Evolutionary conservation across 176 grass and related monocot species (phyloP), one percentile per base, ranked within the genome.

Genomic region (Juncus effusus): DNA sequence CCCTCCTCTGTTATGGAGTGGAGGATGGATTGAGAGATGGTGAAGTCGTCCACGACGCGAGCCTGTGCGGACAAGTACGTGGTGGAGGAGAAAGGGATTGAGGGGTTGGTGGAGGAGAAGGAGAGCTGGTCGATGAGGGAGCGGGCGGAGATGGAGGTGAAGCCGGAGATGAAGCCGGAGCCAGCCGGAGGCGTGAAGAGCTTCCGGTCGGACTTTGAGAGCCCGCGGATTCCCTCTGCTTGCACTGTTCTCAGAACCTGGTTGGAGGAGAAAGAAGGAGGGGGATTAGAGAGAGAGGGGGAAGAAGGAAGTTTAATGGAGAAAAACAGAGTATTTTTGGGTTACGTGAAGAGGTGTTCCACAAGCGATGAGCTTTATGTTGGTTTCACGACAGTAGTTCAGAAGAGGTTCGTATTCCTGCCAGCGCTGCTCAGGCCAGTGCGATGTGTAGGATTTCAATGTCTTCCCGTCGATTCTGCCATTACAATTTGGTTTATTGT

Each of bases 211-310:
- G 47, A 65, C 77, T 97, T 97, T 57, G 87, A 86, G 75, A 97
- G 94, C 50, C 88, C 78, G 39, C 65, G 77, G 58, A 97, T 93
- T 42, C 94, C 94, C 82, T 84, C 80, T 7, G 88, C 83, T 86
- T 97, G 94, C 59, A 97, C 94, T 82, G 83, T 97, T 86, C 94
- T 81, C 59, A 80, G 28, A n/a, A 97, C 85, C 94, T 97, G 78
- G 49, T 77, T 40, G 44, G 44, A 83, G 16, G 44, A 76, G 69
- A 80, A 78, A 42, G 14, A 80, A 56, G 10, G 4, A 68, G 16
- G 63, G 59, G 4, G 36, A 40, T 38, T 16, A 62, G 10, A 61
- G 50, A 57, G 44, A 47, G 44, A 9, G 44, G 9, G 44, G 9
- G 9, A 47, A 47, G 44, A 47, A 6, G 4, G 4, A 9, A 47